Evolutionary conservation across 768 basidiomycete genomes (phyloP), one percentile per base, ranked within the genome.

Genomic region (Trametes maxima): DNA sequence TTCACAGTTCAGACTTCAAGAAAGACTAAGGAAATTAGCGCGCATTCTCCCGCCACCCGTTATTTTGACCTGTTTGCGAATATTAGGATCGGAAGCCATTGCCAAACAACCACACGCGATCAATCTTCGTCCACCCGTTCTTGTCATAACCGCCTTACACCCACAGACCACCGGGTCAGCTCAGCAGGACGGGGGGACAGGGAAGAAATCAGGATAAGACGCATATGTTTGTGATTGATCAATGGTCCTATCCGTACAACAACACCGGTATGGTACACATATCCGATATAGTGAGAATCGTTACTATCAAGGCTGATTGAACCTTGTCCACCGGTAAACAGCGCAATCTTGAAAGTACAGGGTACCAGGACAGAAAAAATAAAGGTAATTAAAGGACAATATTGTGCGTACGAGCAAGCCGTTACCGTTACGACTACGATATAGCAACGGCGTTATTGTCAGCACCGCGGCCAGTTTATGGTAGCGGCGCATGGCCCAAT

Each of bases 1-100:
- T 33, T 33, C 28, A 8, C 3, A 33, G 28, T 33, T 12, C 37
- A 40, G 25, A 25, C 21, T 39, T 25, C 21, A 7, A 42, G 25
- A 16, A 53, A 12, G 1, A 19, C 14, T n/a, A 19, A 36, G 21
- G 19, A 13, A 11, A 3, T 21, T 17, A 21, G 40, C 28, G 43
- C 54, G 6, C 43, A 43, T 11, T 12, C 17, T 6, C 39, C 12
- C 19, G 48, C 36, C 57, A 42, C 21, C 14, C 22, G 24, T 8
- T 59, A 43, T 51, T 64, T 37, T 57, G 36, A 1, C 0, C 1
- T 64, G 33, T 64, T 64, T 64, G 53, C 7, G 2, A 13, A 7
- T 63, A 28, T 66, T 66, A 57, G 55, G 45, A 56, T 63, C 46
- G 10, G 39, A 66, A 47, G 65, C 60, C 58, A 6, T 57, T 66